These are phyloP conservation scores for Pseudophaeomoniella oleicola DNA, from an alignment of 2,329 filamentous ascomycete species.

Conservation along the genomic window DNA sequence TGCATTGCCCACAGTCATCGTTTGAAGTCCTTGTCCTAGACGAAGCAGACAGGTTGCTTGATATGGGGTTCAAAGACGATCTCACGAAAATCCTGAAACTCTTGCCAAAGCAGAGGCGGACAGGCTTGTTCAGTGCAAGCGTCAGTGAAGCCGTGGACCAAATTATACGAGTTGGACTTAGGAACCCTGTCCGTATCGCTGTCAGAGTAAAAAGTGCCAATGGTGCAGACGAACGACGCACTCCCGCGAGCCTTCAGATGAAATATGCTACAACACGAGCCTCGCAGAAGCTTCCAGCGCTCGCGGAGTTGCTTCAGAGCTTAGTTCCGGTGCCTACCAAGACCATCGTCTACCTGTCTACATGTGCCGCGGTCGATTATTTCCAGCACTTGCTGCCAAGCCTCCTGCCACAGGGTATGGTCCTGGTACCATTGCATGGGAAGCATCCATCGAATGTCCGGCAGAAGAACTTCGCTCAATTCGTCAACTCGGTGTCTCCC, in stretches of 20 bases:
- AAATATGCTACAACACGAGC: constrained; percentile 64
- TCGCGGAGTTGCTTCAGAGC: constrained; percentile 54
- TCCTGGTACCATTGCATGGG: constrained; percentile 71
- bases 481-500: constrained; percentile 58
- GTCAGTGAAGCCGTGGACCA: constrained; percentile 92
- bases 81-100: constrained; percentile 39
- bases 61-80: constrained; percentile 52
- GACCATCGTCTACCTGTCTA: constrained; percentile 83
- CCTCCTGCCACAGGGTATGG: constrained; percentile 53
- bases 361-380: constrained; percentile 90
- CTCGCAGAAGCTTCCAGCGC: constrained; percentile 63
- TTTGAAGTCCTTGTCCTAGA: constrained; percentile 73
- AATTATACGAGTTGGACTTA: constrained; percentile 76
- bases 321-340: constrained; percentile 65
- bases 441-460: constrained; percentile 82
- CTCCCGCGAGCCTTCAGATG: constrained; percentile 82
- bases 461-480: constrained; percentile 72
- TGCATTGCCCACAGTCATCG: constrained; percentile 73
- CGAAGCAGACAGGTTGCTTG: constrained; percentile 52
- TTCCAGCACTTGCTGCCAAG: constrained; percentile 66
- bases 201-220: constrained; percentile 74
- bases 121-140: constrained; percentile 85
- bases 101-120: constrained; percentile 83
- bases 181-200: constrained; percentile 88
- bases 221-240: constrained; percentile 69